Conservation (phyloP, 2,329 filamentous ascomycete genomes). For the Periconia sp. region DNA sequence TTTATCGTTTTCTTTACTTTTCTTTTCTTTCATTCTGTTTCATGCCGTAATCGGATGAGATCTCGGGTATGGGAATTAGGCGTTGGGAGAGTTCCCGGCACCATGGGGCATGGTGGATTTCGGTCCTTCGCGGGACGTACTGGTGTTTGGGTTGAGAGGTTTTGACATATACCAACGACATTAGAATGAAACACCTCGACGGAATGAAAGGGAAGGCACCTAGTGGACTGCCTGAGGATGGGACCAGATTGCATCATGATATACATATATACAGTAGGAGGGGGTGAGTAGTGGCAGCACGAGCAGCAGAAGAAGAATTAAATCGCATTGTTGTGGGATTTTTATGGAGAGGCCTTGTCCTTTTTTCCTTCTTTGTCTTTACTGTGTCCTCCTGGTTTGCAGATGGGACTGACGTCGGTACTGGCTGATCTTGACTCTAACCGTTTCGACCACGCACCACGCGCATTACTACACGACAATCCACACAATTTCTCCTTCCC, state of each 20-base stretch:
- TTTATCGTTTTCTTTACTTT: neutral
- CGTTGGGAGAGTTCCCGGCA: neutral
- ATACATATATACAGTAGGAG: neutral
- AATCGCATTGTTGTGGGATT: conserved; percentile 1
- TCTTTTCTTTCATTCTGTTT: neutral
- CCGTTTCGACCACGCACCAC: too few relatives aligned
- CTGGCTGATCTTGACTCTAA: too few relatives aligned
- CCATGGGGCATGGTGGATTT: neutral
- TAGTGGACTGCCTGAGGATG: neutral
- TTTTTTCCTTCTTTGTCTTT: too few relatives aligned
- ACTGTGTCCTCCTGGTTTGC: too few relatives aligned
- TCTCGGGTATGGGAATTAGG: neutral
- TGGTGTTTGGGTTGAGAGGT: neutral
- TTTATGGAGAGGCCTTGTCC: too few relatives aligned
- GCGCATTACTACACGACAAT: too few relatives aligned
- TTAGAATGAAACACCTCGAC: conserved; percentile 4
- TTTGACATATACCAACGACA: neutral
- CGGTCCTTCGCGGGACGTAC: neutral
- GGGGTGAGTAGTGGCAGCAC: neutral
- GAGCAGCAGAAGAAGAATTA: neutral
- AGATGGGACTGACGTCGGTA: too few relatives aligned
- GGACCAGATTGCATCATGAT: neutral
- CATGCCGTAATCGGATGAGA: neutral
- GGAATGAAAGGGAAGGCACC: neutral
- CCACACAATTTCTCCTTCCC: too few relatives aligned